A percentile compares a stretch with the other conserved stretches of the same genome.
phyloP scores from a whole-genome alignment of 306 rosid genomes.

The Sphenostylis stenocarpa region DNA sequence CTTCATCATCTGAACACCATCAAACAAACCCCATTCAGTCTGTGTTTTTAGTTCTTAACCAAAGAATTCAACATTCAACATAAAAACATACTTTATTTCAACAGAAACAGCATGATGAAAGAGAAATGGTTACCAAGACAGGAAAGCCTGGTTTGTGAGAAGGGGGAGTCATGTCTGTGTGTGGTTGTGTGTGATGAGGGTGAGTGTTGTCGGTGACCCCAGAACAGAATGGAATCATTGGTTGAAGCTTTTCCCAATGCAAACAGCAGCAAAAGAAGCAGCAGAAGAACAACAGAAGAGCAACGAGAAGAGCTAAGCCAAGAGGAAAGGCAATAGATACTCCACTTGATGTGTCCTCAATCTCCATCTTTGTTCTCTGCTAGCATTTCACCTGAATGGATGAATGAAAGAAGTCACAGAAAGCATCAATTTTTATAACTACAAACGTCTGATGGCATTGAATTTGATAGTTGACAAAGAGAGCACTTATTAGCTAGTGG shows the following conservation, averaged over 20 bases:
- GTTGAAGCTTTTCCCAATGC: slow-evolving; percentile 56
- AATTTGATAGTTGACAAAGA: slow-evolving; percentile 21
- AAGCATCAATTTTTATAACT: slow-evolving; percentile 2
- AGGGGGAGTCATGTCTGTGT: slow-evolving; percentile 26
- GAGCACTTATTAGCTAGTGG: slow-evolving; percentile 41
- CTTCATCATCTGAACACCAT: slow-evolving; percentile 42
- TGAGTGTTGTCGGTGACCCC: background rate
- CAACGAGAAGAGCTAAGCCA: slow-evolving; percentile 62
- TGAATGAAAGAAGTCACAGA: slow-evolving; percentile 11
- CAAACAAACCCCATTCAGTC: background rate
- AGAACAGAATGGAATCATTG: slow-evolving; percentile 30
- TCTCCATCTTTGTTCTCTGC: slow-evolving; percentile 37
- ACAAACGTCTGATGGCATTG: background rate
- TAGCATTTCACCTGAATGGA: slow-evolving; percentile 36
- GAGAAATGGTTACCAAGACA: slow-evolving; percentile 33
- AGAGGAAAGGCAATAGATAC: slow-evolving; percentile 54
- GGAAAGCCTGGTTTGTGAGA: slow-evolving; percentile 40
- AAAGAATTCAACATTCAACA: too few relatives aligned
- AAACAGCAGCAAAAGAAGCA: slow-evolving; percentile 62
- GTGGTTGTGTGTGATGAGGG: background rate
- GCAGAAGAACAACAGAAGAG: slow-evolving; percentile 36
- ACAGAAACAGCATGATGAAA: background rate
- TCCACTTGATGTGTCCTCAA: slow-evolving; percentile 30
- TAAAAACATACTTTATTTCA: background rate
- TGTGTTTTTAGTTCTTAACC: too few relatives aligned